These are phyloP conservation scores for Dioscorea dumetorum DNA, from an alignment of 106 monocot species.

Conservation along the genomic window DNA sequence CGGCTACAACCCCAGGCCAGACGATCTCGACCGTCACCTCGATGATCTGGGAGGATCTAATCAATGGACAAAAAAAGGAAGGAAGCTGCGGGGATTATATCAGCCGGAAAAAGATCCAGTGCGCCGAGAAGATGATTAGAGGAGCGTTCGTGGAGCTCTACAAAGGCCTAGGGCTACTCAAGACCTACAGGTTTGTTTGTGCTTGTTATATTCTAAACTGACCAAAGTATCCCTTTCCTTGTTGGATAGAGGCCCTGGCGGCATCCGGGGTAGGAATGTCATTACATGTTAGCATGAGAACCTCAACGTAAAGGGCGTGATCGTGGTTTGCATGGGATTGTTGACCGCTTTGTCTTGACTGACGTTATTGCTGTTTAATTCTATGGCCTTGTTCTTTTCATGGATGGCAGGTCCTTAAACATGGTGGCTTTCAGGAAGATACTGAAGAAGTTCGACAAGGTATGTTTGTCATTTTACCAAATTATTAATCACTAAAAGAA, in stretches of 20 bases:
- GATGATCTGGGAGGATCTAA: constrained; percentile 64
- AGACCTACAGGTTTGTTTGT: constrained; percentile 58
- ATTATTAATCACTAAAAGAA: not conserved
- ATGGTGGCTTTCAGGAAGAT: constrained; percentile 91
- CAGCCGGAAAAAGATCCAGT: constrained; percentile 77
- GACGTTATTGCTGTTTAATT: no score
- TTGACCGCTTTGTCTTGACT: no score
- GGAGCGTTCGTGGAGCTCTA: constrained; percentile 85
- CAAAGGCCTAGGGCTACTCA: constrained; percentile 71
- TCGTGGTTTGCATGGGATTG: no score
- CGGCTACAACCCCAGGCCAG: constrained; percentile 53
- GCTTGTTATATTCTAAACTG: no score
- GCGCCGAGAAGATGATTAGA: constrained; percentile 90
- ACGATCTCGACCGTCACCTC: constrained; percentile 57
- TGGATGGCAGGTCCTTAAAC: constrained; percentile 68
- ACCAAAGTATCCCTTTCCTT: no score
- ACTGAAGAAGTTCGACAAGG: constrained; percentile 93
- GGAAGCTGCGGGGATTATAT: constrained; percentile 46
- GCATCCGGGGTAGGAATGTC: no score
- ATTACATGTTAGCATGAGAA: no score
- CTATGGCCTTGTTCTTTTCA: not conserved
- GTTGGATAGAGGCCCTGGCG: no score
- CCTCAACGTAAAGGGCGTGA: no score
- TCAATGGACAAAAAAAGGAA: constrained; percentile 65
- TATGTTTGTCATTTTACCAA: constrained; percentile 5